Conservation (phyloP, 2,329 filamentous ascomycete species). For the Colletotrichum sojae region DNA sequence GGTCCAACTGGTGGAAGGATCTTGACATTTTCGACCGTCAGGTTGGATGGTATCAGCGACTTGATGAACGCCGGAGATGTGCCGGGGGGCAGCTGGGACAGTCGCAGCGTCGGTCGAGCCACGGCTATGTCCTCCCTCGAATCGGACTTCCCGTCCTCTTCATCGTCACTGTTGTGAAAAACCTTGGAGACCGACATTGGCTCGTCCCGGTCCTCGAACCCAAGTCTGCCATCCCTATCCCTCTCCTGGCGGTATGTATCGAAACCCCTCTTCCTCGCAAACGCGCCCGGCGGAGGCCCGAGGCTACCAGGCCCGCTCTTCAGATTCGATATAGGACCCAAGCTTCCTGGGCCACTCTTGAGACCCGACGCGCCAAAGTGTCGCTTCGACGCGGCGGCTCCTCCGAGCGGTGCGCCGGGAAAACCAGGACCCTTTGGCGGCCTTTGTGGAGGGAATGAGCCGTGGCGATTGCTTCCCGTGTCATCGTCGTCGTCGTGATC, state of each 20-base stretch:
- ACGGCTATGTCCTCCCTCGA: constrained; percentile 70
- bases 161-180: constrained; percentile 78
- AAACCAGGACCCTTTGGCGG: constrained; percentile 44
- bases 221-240: constrained; percentile 51
- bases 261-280: constrained; percentile 69
- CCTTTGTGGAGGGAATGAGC: constrained; percentile 28
- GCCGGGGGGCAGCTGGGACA: constrained; percentile 73
- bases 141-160: constrained; percentile 61
- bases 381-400: constrained; percentile 62
- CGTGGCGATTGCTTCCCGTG: constrained; percentile 45
- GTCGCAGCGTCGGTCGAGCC: constrained; percentile 73
- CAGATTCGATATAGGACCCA: constrained; percentile 67
- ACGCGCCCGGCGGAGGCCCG: constrained; percentile 65
- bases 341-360: constrained; percentile 74
- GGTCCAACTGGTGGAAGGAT: constrained; percentile 72
- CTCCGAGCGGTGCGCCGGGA: constrained; percentile 45
- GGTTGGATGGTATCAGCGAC: constrained; percentile 68
- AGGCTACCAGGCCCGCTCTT: constrained; percentile 76
- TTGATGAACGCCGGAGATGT: constrained; percentile 73
- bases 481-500: constrained; percentile 71
- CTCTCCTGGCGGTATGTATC: constrained; percentile 58
- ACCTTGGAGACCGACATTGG: constrained; percentile 77
- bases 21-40: constrained; percentile 81
- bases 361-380: constrained; percentile 73
- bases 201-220: constrained; percentile 56